A percentile compares a stretch with the other conserved stretches of the same genome.
Conservation (phyloP, 148 eudicot species). For the Vaccinium macrocarpon region DNA sequence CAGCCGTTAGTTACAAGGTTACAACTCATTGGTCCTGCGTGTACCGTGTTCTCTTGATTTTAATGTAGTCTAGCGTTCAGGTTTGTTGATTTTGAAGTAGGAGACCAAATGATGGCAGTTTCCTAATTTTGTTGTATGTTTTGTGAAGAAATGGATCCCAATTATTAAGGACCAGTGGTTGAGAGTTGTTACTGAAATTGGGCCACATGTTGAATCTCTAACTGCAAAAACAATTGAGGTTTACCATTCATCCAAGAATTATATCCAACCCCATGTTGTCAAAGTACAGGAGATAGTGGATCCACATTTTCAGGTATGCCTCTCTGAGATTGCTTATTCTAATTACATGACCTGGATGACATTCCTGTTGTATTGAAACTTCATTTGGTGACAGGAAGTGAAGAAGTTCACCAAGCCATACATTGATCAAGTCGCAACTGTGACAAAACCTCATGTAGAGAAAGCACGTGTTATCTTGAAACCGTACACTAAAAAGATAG, state of each 20-base stretch:
- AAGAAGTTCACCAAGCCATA: conserved; percentile 60
- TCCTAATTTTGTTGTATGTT: conserved; percentile 13
- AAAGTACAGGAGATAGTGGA: conserved; percentile 46
- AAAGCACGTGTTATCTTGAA: conserved; percentile 49
- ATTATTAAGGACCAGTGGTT: conserved; percentile 55
- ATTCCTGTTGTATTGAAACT: background rate
- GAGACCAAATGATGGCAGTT: background rate
- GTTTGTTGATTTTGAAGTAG: background rate
- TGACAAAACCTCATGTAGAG: conserved; percentile 65
- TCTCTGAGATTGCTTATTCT: background rate
- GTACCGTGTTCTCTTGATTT: background rate
- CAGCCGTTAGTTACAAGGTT: too few relatives aligned
- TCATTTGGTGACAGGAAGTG: conserved; percentile 46
- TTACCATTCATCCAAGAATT: conserved; percentile 48
- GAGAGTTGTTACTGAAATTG: conserved; percentile 35
- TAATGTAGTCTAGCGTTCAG: background rate
- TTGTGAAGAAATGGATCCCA: conserved; percentile 55
- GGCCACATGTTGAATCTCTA: conserved; percentile 41
- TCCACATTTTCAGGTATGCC: conserved; percentile 68
- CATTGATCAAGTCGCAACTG: conserved; percentile 53
- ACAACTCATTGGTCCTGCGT: background rate
- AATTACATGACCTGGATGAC: background rate
- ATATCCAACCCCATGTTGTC: conserved; percentile 47
- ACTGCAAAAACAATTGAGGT: conserved; percentile 43
- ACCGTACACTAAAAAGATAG: conserved; percentile 59